Evolutionary conservation across 2,329 filamentous ascomycete genomes (phyloP).

Genomic region (Diaporthe sp.): DNA sequence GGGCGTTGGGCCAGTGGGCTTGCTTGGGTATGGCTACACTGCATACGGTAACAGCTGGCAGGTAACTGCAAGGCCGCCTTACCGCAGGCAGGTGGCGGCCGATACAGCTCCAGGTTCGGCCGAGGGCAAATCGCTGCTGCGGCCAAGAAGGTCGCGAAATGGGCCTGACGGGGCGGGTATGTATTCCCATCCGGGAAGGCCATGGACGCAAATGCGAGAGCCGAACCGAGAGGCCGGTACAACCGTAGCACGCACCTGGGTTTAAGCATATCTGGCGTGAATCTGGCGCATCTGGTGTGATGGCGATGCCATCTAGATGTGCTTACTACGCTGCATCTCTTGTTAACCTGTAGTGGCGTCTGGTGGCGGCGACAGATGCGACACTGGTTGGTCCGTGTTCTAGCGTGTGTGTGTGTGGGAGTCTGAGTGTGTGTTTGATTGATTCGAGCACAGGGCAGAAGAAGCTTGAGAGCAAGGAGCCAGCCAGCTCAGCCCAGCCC

Average conservation of each 20-base stretch:
- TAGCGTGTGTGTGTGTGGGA: neutral
- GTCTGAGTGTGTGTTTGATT: neutral
- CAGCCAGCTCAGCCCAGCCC: neutral
- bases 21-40: neutral
- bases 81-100: conserved; percentile 2
- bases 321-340: conserved; percentile 17
- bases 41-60: neutral
- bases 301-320: conserved; percentile 27
- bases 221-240: conserved; percentile 34
- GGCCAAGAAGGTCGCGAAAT: neutral
- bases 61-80: neutral
- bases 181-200: conserved; percentile 33
- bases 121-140: neutral
- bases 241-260: conserved; percentile 10
- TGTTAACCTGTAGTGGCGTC: neutral
- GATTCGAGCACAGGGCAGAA: conserved; percentile 18
- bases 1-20: neutral
- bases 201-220: conserved; percentile 23
- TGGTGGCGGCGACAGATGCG: conserved; percentile 6
- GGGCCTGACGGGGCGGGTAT: neutral
- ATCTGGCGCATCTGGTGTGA: conserved; percentile 14
- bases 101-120: conserved; percentile 26
- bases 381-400: neutral
- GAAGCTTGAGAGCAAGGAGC: neutral
- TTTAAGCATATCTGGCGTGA: conserved; percentile 36